phyloP scores from a whole-genome alignment of 208 protist species.

The Crithidia expoeki region DNA sequence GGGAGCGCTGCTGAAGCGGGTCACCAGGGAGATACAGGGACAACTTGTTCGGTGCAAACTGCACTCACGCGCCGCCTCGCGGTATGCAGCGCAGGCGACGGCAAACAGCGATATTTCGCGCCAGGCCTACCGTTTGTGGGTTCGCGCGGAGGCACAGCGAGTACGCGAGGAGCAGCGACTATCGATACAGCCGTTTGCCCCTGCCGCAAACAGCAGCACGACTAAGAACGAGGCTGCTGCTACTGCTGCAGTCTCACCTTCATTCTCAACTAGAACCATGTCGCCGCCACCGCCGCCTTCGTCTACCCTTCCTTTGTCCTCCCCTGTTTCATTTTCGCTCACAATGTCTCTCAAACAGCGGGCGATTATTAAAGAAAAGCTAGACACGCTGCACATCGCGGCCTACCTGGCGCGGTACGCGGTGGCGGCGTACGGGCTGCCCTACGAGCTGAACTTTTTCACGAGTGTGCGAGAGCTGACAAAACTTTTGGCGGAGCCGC shows the following conservation, averaged over 20 bases:
- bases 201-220: neutral
- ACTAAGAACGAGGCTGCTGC: neutral
- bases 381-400: slow-evolving; percentile 39
- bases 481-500: slow-evolving; percentile 57
- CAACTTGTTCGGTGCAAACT: slow-evolving; percentile 50
- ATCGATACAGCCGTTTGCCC: neutral
- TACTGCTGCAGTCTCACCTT: neutral
- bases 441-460: slow-evolving; percentile 84
- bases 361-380: slow-evolving; percentile 20
- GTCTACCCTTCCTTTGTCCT: neutral
- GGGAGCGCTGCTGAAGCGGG: slow-evolving; percentile 23
- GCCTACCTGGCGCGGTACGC: slow-evolving; percentile 74
- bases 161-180: slow-evolving; percentile 27
- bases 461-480: slow-evolving; percentile 42
- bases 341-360: slow-evolving; percentile 15
- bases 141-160: slow-evolving; percentile 28
- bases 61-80: slow-evolving; percentile 20
- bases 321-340: neutral
- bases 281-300: neutral
- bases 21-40: slow-evolving; percentile 40
- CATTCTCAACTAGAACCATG: neutral
- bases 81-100: slow-evolving; percentile 21
- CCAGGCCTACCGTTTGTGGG: slow-evolving; percentile 25
- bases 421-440: slow-evolving; percentile 67
- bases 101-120: slow-evolving; percentile 28